Evolutionary conservation across 2,329 filamentous ascomycete species (phyloP), one percentile per base, ranked within the genome.

Genomic region (Sporothrix euskadiensis): DNA sequence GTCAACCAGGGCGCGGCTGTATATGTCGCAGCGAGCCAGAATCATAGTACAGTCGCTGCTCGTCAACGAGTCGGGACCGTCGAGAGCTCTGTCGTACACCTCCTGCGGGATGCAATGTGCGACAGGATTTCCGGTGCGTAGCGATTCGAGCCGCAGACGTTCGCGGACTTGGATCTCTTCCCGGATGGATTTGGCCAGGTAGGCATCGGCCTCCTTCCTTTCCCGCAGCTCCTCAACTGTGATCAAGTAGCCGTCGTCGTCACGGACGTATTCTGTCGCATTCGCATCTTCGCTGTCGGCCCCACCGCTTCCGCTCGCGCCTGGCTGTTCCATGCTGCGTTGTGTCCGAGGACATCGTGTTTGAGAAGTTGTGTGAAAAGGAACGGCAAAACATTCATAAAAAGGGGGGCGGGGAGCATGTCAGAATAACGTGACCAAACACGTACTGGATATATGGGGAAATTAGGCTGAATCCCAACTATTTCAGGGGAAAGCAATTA

Each of bases 281-380:
- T 41, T 63, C 57, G 32, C 57, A 63, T 63, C 57, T 63, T 63
- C 57, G 30, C 57, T 63, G 57, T 63, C 57, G 30, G 57, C 57
- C 14, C 57, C 57, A 41, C 57, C 57, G 57, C 57, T 63, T 63
- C 32, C 57, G 30, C 57, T 39, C 30, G 32, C 35, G 57, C 57
- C 57, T 63, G 57, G 57, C 41, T 63, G 57, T 63, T 63, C 57
- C 57, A 63, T 63, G 57, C 57, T 63, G 57, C 57, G 57, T 63
- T 41, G 57, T 63, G 57, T 63, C 57, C 57, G 57, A 26, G 57
- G 57, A 63, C 57, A 63, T 19, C 57, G 57, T 63, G 57, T 63
- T 63, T 32, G 57, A 63, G 57, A 63, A 63, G 57, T 63, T 63
- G 16, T 63, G 57, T 63, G 57, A 41, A 63, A 63, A 63, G 57